These are phyloP conservation scores for Malus sieversii DNA, from an alignment of 306 rosid species.

Conservation along the genomic window DNA sequence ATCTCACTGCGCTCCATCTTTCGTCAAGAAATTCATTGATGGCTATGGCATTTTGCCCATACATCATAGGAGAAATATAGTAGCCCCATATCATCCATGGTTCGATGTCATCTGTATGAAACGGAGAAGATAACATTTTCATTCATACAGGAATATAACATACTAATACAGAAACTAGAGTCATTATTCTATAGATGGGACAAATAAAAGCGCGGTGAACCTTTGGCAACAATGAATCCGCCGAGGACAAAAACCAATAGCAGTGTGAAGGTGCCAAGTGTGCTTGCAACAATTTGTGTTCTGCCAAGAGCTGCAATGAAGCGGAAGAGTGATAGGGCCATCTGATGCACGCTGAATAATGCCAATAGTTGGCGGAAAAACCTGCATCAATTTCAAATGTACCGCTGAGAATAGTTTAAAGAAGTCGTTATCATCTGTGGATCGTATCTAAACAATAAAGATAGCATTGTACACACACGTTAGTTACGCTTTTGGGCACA, in stretches of 20 bases:
- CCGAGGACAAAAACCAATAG: slow-evolving; percentile 41
- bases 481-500: not conserved
- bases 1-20: slow-evolving; percentile 45
- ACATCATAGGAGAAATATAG: slow-evolving; percentile 45
- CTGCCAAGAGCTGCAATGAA: slow-evolving; percentile 46
- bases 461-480: not conserved
- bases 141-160: not conserved
- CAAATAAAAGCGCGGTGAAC: slow-evolving; percentile 14
- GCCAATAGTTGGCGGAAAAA: slow-evolving; percentile 38
- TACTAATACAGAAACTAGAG: not conserved
- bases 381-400: slow-evolving; percentile 23
- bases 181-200: not conserved
- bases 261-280: slow-evolving; percentile 43
- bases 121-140: not conserved
- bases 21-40: slow-evolving; percentile 44
- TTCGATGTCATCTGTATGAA: slow-evolving; percentile 33
- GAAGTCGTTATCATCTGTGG: not conserved
- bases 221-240: slow-evolving; percentile 47
- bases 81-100: slow-evolving; percentile 49
- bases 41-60: slow-evolving; percentile 39
- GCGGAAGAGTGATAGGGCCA: slow-evolving; percentile 47
- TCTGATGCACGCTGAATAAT: slow-evolving; percentile 44
- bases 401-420: not conserved
- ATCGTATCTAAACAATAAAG: not conserved
- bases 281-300: slow-evolving; percentile 41